These are phyloP conservation scores for Warburgia ugandensis DNA, from an alignment of 164 flowering plant species.

Conservation along the genomic window DNA sequence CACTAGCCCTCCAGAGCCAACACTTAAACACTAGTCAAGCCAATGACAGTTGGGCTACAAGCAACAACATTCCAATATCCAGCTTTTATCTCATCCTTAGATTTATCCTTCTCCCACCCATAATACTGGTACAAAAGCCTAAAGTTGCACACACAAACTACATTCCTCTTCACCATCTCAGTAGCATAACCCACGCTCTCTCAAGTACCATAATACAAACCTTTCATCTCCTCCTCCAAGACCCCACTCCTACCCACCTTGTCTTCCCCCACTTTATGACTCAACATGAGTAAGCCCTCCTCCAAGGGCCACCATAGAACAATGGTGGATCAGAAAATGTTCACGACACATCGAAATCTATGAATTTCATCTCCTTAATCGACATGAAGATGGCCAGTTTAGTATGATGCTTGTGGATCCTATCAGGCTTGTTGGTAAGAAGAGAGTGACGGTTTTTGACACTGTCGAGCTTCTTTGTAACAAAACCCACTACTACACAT, in stretches of 20 bases:
- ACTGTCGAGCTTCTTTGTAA: constrained; percentile 88
- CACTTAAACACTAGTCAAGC: constrained; percentile 34
- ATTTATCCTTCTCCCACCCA: constrained; percentile 76
- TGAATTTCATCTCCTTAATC: constrained; percentile 66
- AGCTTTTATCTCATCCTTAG: constrained; percentile 70
- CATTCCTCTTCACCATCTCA: constrained; percentile 80
- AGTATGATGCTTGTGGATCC: constrained; percentile 88
- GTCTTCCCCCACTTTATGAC: constrained; percentile 26
- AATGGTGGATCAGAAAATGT: constrained; percentile 60
- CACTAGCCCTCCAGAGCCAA: constrained; percentile 78
- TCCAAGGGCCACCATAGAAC: constrained; percentile 49
- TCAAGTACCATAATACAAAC: constrained; percentile 70
- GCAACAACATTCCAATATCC: constrained; percentile 92
- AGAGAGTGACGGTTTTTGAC: constrained; percentile 70
- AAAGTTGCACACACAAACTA: constrained; percentile 46
- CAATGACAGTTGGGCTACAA: constrained; percentile 70
- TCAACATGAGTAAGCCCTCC: too few relatives aligned
- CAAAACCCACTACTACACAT: too few relatives aligned
- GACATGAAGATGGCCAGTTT: constrained; percentile 91
- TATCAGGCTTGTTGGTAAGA: constrained; percentile 54
- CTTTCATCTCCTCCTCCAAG: constrained; percentile 78
- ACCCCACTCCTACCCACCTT: constrained; percentile 49
- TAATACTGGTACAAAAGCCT: constrained; percentile 92
- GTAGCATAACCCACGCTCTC: constrained; percentile 81
- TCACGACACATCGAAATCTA: constrained; percentile 39